Evolutionary conservation across 768 basidiomycete genomes (phyloP).

Genomic region (Macrolepiota fuliginosa): DNA sequence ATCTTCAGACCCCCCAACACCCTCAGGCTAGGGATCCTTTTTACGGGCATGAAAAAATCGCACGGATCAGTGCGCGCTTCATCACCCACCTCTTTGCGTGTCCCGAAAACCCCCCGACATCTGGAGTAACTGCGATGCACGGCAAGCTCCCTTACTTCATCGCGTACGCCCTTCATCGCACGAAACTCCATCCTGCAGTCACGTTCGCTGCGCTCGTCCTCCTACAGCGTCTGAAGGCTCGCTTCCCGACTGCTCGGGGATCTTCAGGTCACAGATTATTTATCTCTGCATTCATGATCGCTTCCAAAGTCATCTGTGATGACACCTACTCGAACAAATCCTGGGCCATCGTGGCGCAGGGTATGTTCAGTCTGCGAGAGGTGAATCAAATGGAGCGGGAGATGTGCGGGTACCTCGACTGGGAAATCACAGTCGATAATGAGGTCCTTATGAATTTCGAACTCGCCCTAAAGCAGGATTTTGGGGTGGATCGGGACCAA

Average conservation of each 20-base stretch:
- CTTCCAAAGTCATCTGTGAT: constrained; percentile 90
- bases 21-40: constrained; percentile 46
- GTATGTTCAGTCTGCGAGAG: constrained; percentile 81
- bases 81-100: constrained; percentile 86
- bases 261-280: constrained; percentile 89
- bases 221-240: constrained; percentile 80
- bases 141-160: constrained; percentile 76
- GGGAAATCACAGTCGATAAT: constrained; percentile 80
- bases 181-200: constrained; percentile 68
- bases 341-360: constrained; percentile 88
- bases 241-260: constrained; percentile 89
- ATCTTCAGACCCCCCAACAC: constrained; percentile 22
- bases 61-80: constrained; percentile 71
- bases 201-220: constrained; percentile 67
- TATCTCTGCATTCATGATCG: constrained; percentile 92
- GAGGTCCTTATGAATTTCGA: constrained; percentile 61
- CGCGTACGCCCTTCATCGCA: constrained; percentile 85
- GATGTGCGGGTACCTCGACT: constrained; percentile 91
- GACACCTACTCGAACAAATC: constrained; percentile 94
- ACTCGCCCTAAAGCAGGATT: constrained; percentile 56
- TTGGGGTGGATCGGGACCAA: constrained; percentile 41
- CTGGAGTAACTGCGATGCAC: constrained; percentile 44
- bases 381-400: constrained; percentile 97
- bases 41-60: constrained; percentile 76
- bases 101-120: constrained; percentile 71